A percentile compares a stretch with the other conserved stretches of the same genome.
These are phyloP conservation scores for Colletotrichum sojae DNA, from an alignment of 2,329 filamentous ascomycete genomes.

Conservation along the genomic window DNA sequence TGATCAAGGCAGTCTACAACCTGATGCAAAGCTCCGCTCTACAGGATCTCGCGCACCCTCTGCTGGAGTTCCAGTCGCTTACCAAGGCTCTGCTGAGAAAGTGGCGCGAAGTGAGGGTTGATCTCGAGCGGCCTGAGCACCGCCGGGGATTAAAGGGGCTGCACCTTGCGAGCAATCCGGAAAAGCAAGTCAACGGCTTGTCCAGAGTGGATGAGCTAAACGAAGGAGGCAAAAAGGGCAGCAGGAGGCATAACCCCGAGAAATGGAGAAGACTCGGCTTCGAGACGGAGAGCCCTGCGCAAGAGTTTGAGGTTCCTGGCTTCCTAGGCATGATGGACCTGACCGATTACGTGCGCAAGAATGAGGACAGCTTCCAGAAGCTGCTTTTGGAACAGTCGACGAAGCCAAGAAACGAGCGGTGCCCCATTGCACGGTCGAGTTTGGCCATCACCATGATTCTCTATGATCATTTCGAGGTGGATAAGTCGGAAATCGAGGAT, in stretches of 20 bases:
- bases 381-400: slow-evolving; percentile 90
- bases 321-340: slow-evolving; percentile 98
- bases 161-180: slow-evolving; percentile 85
- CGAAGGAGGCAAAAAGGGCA: slow-evolving; percentile 69
- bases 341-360: slow-evolving; percentile 91
- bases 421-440: slow-evolving; percentile 89
- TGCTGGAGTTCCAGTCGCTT: slow-evolving; percentile 93
- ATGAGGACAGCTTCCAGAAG: slow-evolving; percentile 94
- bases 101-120: slow-evolving; percentile 88
- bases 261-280: slow-evolving; percentile 97
- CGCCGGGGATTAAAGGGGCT: slow-evolving; percentile 87
- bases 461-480: slow-evolving; percentile 96
- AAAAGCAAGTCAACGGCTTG: slow-evolving; percentile 62
- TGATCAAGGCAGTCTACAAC: slow-evolving; percentile 91
- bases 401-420: slow-evolving; percentile 78
- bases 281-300: slow-evolving; percentile 87
- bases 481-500: slow-evolving; percentile 85
- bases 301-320: slow-evolving; percentile 88
- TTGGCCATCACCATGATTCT: slow-evolving; percentile 88
- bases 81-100: slow-evolving; percentile 89
- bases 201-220: slow-evolving; percentile 53
- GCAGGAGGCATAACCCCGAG: slow-evolving; percentile 83
- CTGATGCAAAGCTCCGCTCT: slow-evolving; percentile 96
- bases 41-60: slow-evolving; percentile 89
- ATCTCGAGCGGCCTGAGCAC: slow-evolving; percentile 90